Percentiles rank a stretch among this genome's conserved stretches.
Conservation (phyloP, 1,284 basidiomycete species). For the Cutaneotrichosporon cyanovorans region DNA sequence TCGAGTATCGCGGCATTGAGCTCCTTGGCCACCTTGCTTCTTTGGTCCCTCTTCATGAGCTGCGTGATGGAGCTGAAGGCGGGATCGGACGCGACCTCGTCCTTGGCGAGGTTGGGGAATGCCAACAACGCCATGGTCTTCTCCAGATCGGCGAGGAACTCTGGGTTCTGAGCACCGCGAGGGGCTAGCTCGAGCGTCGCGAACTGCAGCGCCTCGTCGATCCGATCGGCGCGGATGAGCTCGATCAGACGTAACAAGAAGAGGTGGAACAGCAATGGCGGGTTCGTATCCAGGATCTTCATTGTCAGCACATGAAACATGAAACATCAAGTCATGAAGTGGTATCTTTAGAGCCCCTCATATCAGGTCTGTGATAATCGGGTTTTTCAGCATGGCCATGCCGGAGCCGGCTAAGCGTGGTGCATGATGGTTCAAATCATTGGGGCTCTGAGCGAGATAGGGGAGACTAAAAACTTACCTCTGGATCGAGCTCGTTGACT, state of each 20-base stretch:
- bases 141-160: constrained; percentile 86
- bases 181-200: constrained; percentile 90
- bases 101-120: constrained; percentile 57
- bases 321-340: too few species aligned
- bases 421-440: constrained; percentile 94
- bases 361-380: constrained; percentile 48
- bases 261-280: constrained; percentile 79
- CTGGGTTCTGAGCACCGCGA: constrained; percentile 86
- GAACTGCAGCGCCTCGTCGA: constrained; percentile 75
- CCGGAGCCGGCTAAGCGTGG: constrained; percentile 77
- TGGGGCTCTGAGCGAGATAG: constrained; percentile 21
- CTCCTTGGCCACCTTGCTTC: constrained; percentile 81
- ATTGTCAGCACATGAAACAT: constrained; percentile 11
- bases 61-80: constrained; percentile 38
- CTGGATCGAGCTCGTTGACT: constrained; percentile 92
- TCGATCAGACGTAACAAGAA: constrained; percentile 94
- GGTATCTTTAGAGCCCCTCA: constrained; percentile 35
- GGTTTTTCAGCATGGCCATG: constrained; percentile 45
- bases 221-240: constrained; percentile 72
- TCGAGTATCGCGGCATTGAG: constrained; percentile 93
- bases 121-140: constrained; percentile 91
- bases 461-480: constrained; percentile 58
- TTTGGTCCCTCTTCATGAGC: constrained; percentile 73
- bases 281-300: constrained; percentile 81
- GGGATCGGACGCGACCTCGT: constrained; percentile 34